Evolutionary conservation across 2,329 filamentous ascomycete genomes (phyloP), one percentile per base, ranked within the genome.

Genomic region (Calonectria multiphialidica): DNA sequence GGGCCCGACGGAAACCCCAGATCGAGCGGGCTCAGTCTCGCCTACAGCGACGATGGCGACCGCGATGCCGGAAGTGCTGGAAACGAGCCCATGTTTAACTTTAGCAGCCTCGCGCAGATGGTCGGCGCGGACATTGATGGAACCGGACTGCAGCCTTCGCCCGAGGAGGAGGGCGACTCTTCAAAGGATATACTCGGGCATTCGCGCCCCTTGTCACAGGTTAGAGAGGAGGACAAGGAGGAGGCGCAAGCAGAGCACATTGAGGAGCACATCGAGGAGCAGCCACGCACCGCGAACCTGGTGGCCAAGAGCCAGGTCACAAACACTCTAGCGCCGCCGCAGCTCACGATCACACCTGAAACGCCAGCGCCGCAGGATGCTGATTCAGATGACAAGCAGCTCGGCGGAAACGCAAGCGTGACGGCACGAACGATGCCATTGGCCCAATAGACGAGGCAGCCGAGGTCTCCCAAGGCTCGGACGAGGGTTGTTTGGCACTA

Each of bases 71-170:
- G 88, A 57, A 77, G 87, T 28, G 86, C 88, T 5, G 87, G 88
- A 16, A 75, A 86, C 67, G 96, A 98, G 80, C 91, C 95, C 3
- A 91, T 98, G 90, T 97, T 98, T 84, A 98, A 98, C 82, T 98
- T 98, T 81, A 89, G 92, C 68, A 98, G 95, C 77, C 86, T 98
- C 25, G 94, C 95, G 2, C 94, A 95, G 73, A 94, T 97, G 82
- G 94, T 98, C 35, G 94, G 93, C 0, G 91, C 91, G 9, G 87
- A 90, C 57, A 84, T 91, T 40, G 89, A 91, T 50, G 82, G 87
- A 45, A 87, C 76, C 9, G 72, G 86, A 0, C 82, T 83, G 1
- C 80, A 80, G 68, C 53, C 74, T 66, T 75, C 82, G 70, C 78
- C 79, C 63, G 67, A 81, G 53, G 79, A 83, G 45, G 75, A 77